These are phyloP conservation scores for Leccinum barrowsii DNA, from an alignment of 768 basidiomycete species.

Conservation along the genomic window DNA sequence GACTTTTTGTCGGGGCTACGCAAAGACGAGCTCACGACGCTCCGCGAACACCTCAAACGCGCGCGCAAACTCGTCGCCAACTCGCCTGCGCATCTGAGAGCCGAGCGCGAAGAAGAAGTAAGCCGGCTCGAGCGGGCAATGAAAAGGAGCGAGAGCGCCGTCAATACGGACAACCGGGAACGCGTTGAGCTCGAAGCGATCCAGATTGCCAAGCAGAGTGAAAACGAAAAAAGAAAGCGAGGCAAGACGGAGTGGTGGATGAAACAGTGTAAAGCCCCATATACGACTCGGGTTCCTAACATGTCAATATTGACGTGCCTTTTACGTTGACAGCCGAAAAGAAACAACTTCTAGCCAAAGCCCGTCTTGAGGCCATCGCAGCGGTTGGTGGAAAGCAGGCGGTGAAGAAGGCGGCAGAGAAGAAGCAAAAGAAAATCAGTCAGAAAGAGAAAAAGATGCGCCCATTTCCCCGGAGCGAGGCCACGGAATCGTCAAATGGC, in stretches of 20 bases:
- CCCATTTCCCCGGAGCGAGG: constrained; percentile 48
- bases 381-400: constrained; percentile 73
- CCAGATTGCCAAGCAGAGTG: constrained; percentile 40
- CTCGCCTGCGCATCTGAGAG: constrained; percentile 57
- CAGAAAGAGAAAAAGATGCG: constrained; percentile 88
- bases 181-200: constrained; percentile 70
- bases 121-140: constrained; percentile 66
- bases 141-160: constrained; percentile 71
- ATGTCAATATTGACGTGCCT: not conserved
- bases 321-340: constrained; percentile 57
- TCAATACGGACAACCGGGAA: constrained; percentile 69
- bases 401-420: constrained; percentile 85
- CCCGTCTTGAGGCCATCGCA: constrained; percentile 77
- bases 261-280: constrained; percentile 62
- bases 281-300: not conserved
- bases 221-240: constrained; percentile 55
- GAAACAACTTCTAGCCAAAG: constrained; percentile 66
- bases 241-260: constrained; percentile 86
- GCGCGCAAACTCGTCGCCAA: constrained; percentile 61
- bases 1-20: constrained; percentile 69
- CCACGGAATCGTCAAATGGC: constrained; percentile 6
- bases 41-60: constrained; percentile 63
- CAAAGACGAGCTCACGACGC: constrained; percentile 55
- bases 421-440: constrained; percentile 80
- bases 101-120: constrained; percentile 66